Base-by-base conservation (phyloP, 345 rosid species). In the Camelina neglecta region DNA sequence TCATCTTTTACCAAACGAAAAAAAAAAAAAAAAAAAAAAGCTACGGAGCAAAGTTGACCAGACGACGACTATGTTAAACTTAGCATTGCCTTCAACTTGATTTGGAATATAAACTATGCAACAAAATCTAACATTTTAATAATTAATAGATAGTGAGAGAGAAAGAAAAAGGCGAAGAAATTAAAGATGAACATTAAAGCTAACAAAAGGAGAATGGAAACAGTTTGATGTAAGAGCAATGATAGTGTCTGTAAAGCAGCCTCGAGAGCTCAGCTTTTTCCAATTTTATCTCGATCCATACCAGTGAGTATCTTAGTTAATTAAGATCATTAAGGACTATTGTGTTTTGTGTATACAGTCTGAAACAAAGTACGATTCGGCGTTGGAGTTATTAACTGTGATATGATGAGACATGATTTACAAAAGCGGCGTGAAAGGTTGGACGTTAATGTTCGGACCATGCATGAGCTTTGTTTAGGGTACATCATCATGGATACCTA, bases 211-310 rank as follows among this genome's bases (percentile, higher is more conserved):
- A 60, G 69, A 78, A 60, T 60, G 65, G 36, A 51, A 78, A 67
- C 77, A 78, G 74, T 78, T 78, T 72, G 65, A 78, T 60, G 77
- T 53, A 59, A 72, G 58, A 60, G 74, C 65, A 78, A 78, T 78
- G 78, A 78, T 78, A 61, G n/a, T 78, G 81, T 78, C 78, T 59
- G 42, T 51, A 78, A 78, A 78, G 67, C 65, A 72, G 5, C 73
- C 59, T 36, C 54, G 66, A 51, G 70, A 56, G 54, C 74, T 72
- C 64, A 41, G 65, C 70, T 60, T 73, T 72, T 73, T 42, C 50
- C 13, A 31, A 33, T n/a, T 35, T 60, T 54, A 67, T 16, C 62
- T 65, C 48, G 39, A 42, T 1, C 15, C 24, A 63, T 63, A 55
- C 64, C 60, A 63, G 49, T 44, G 33, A 33, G 16, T 13, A n/a